Base-by-base conservation (phyloP, 768 basidiomycete genomes). In the Mycena galopus region DNA sequence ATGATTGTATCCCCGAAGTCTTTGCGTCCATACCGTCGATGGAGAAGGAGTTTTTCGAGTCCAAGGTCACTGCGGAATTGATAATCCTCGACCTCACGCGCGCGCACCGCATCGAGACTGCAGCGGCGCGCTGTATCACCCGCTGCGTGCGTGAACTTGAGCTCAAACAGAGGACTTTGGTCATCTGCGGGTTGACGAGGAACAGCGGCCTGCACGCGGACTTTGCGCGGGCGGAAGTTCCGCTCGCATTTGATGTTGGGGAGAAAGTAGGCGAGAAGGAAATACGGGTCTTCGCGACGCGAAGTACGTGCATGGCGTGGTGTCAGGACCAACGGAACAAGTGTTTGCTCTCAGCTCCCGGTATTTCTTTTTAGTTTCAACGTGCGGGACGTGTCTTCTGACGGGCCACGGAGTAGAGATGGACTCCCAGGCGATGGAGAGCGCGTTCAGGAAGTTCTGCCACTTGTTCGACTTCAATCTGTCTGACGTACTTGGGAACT, bases 51-150 rank as follows among this genome's bases (percentile, higher is more conserved):
- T 42, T 71, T 21, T 56, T 71, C 19, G 39, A 27, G 17, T 33
- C 62, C 3, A 21, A 11, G n/a, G 10, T 29, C 0, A 37, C 53
- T 21, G 27, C 69, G 1, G 2, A 27, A 14, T 60, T 65, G 33
- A 37, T 58, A 30, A 65, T 65, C 44, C 69, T 71, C 57, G 69
- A 71, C 42, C 44, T 71, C 69, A n/a, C 63, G 11, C 37, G 47
- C 44, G 57, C 63, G 27, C 69, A 71, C 29, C 69, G 69, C 17
- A 71, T 71, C 47, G 69, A 71, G 35, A 71, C 69, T 3, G 30
- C 69, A 25, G 69, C 57, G 10, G 69, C 63, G 12, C 69, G 69
- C 14, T n/a, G 23, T 7, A 29, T 71, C 23, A 11, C 44, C 16
- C 69, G 69, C 39, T 71, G 69, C 57, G 32, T 53, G 12, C 69